phyloP scores from a whole-genome alignment of 2,329 filamentous ascomycete genomes.

The Fusarium devonianum region DNA sequence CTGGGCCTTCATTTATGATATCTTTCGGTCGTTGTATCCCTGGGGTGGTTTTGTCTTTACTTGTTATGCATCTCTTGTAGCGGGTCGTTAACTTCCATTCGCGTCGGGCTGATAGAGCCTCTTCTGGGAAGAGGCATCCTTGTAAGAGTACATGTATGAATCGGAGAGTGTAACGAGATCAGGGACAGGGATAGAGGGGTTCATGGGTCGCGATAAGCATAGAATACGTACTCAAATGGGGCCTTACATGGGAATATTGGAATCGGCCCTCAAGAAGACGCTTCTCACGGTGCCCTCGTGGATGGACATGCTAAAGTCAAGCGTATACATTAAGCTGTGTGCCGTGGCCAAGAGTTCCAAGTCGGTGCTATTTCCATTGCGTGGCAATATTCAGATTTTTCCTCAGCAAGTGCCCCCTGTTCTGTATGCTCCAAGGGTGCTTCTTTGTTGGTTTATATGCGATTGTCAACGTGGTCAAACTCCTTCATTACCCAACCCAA shows the following conservation, averaged over 20 bases:
- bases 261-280: too few species aligned
- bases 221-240: constrained; percentile 33
- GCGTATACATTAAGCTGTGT: constrained; percentile 1
- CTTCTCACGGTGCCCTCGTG: too few species aligned
- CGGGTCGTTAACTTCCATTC: constrained; percentile 3
- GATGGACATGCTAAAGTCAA: too few species aligned
- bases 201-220: constrained; percentile 34
- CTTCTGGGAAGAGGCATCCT: constrained; percentile 25
- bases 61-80: constrained; percentile 1
- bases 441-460: background rate
- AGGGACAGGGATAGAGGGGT: constrained; percentile 9
- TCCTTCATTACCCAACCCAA: constrained; percentile 33
- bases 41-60: constrained; percentile 3
- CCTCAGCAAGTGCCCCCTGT: too few species aligned
- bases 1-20: constrained; percentile 15
- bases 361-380: background rate
- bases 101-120: constrained; percentile 15
- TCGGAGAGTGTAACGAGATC: constrained; percentile 26
- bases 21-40: constrained; percentile 10
- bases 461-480: background rate
- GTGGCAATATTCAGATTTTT: too few species aligned
- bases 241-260: too few species aligned
- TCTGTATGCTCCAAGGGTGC: too few species aligned
- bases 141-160: constrained; percentile 21
- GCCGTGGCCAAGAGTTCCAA: constrained; percentile 5